Evolutionary conservation across 352 stramenopile species (phyloP), one percentile per base, ranked within the genome.

Genomic region (Phytopythium mirpurense): DNA sequence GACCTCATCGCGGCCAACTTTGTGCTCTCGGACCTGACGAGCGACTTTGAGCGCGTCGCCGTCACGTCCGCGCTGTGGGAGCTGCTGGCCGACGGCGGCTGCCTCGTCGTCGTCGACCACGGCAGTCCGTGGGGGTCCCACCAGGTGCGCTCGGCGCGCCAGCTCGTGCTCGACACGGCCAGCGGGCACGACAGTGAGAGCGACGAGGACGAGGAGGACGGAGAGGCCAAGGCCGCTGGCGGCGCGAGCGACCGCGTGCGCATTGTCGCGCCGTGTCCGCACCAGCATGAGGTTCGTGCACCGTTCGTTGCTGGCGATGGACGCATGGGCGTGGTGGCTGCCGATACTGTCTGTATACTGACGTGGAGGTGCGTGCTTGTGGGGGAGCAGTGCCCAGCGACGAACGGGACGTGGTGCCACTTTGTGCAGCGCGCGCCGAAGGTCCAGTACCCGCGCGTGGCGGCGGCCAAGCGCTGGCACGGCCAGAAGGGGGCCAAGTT

Each of bases 401-500:
- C 59, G 26, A 74, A 80, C 54, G 81, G 72, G 24, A 90, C 82
- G 16, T 95, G 84, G 84, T 95, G 84, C 36, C 84, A 95, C 52
- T 95, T 95, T 56, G 80, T 90, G 19, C 84, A 95, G 67, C 82
- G 84, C 40, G 76, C 83, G 23, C 84, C 84, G 2, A 66, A 76
- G 45, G 81, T 94, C 23, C 69, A 84, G 38, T 77, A 67, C n/a
- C 83, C 83, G 35, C 82, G 81, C 16, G 79, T 89, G 37, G 69
- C 73, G 23, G 90, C 79, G 15, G 69, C 78, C 2, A 89, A 91
- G 78, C 77, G 83, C 56, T 94, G 81, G 81, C 72, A 90, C 44
- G 81, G 81, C 31, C 81, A 94, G 56, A 86, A 90, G 53, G 81
- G 83, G 26, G 84, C 82, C 68, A 94, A 94, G 67, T 92, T 94